Conservation (phyloP, 2,329 filamentous ascomycete species). For the Endocalyx cinctus region DNA sequence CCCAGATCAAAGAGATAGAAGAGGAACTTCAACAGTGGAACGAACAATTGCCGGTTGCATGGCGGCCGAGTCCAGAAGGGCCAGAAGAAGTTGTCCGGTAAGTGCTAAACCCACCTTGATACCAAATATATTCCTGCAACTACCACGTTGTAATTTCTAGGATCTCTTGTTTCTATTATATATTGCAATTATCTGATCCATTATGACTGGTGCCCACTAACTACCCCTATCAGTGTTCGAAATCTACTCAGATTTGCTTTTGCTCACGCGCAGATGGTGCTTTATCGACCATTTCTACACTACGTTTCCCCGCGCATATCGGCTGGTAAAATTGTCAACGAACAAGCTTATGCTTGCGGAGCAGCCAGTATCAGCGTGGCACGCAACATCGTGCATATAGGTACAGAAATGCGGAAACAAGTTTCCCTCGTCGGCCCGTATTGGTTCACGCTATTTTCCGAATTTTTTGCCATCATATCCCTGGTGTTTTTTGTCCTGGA, state of each 20-base stretch:
- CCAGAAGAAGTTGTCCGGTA: slow-evolving; percentile 72
- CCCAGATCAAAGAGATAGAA: slow-evolving; percentile 61
- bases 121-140: too few species aligned
- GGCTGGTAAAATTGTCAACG: slow-evolving; percentile 58
- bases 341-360: slow-evolving; percentile 72
- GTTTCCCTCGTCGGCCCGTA: slow-evolving; percentile 74
- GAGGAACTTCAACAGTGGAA: slow-evolving; percentile 59
- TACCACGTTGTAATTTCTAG: too few species aligned
- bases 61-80: slow-evolving; percentile 76
- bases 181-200: too few species aligned
- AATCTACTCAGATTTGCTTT: slow-evolving; percentile 76
- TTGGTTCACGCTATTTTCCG: slow-evolving; percentile 83
- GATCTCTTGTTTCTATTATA: too few species aligned
- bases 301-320: slow-evolving; percentile 66
- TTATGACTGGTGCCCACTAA: slow-evolving; percentile 17
- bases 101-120: slow-evolving; percentile 28
- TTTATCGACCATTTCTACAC: slow-evolving; percentile 80
- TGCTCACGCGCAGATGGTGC: slow-evolving; percentile 75
- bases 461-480: slow-evolving; percentile 76
- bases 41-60: slow-evolving; percentile 64
- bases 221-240: slow-evolving; percentile 47
- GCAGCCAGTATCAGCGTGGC: slow-evolving; percentile 58
- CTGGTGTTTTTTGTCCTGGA: slow-evolving; percentile 76
- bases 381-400: slow-evolving; percentile 74
- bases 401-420: slow-evolving; percentile 70